Percentiles rank a stretch among this genome's conserved stretches.
These are phyloP conservation scores for Beauveria pseudobassiana DNA, from an alignment of 2,329 filamentous ascomycete genomes.

Conservation along the genomic window DNA sequence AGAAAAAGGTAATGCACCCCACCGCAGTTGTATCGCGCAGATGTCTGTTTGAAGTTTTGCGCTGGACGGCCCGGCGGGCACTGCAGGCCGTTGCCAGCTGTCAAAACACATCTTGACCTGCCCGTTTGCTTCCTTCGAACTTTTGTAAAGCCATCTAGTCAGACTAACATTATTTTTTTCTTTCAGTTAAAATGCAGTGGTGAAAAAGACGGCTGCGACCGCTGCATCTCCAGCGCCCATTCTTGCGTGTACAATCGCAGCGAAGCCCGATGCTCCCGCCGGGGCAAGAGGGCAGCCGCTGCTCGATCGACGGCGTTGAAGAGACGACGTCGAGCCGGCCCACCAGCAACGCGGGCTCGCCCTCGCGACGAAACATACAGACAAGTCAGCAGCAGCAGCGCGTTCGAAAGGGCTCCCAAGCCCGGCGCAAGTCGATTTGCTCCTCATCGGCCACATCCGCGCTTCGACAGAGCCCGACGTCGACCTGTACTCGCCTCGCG, in stretches of 20 bases:
- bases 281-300: conserved; percentile 20
- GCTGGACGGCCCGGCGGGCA: not conserved
- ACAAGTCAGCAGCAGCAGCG: not conserved
- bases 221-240: conserved; percentile 24
- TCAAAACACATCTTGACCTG: not conserved
- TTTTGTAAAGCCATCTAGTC: not conserved
- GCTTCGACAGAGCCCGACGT: conserved; percentile 5
- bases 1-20: conserved; percentile 28
- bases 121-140: not conserved
- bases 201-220: conserved; percentile 30
- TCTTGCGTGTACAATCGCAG: conserved; percentile 29
- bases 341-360: conserved; percentile 7
- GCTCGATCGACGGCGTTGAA: conserved; percentile 15
- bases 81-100: not conserved
- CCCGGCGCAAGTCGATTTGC: conserved; percentile 5
- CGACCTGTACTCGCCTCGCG: not conserved
- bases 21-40: not conserved
- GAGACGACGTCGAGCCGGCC: conserved; percentile 5
- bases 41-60: not conserved
- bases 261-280: conserved; percentile 24
- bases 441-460: not conserved
- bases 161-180: not conserved
- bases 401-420: conserved; percentile 6
- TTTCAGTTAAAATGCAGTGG: conserved; percentile 30
- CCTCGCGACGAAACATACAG: conserved; percentile 4